Percentiles rank a stretch among this genome's conserved stretches.
phyloP scores from a whole-genome alignment of 1,139 yeast species.

The Schwanniomyces etchellsii region DNA sequence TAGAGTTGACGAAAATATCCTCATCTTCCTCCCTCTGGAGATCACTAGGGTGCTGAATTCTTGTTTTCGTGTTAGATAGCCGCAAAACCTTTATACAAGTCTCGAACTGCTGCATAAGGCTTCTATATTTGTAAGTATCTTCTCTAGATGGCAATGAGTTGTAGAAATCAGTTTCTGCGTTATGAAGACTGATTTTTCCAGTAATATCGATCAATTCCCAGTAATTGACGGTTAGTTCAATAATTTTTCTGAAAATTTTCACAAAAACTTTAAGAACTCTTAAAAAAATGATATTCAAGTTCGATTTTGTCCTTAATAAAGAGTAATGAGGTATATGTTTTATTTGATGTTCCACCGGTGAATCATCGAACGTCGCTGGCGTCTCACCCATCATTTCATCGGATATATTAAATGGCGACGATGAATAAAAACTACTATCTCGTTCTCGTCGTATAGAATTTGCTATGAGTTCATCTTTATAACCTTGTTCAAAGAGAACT shows the following conservation, averaged over 20 bases:
- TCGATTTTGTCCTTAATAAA: conserved; percentile 24
- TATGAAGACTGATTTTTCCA: conserved; percentile 17
- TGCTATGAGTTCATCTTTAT: conserved; percentile 21
- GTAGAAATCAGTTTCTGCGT: conserved; percentile 11
- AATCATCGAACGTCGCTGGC: neutral
- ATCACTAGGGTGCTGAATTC: neutral
- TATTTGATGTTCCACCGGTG: conserved; percentile 4
- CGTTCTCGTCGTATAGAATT: conserved; percentile 10
- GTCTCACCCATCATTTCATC: neutral
- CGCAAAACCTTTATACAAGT: conserved; percentile 14
- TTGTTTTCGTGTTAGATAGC: neutral
- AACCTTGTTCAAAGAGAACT: conserved; percentile 26
- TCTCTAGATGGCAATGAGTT: conserved; percentile 21
- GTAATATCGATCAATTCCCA: conserved; percentile 24
- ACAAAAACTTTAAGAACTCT: conserved; percentile 29
- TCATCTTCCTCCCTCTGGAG: conserved; percentile 12
- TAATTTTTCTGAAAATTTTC: conserved; percentile 26
- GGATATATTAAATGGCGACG: conserved; percentile 23
- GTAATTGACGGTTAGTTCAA: conserved; percentile 19
- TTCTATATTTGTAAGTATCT: conserved; percentile 27
- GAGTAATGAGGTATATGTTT: conserved; percentile 25
- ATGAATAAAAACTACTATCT: conserved; percentile 18
- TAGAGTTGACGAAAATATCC: conserved; percentile 33
- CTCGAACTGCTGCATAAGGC: conserved; percentile 29
- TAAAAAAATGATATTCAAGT: conserved; percentile 31